These are phyloP conservation scores for Rhizophora apiculata DNA, from an alignment of 345 rosid species.

Conservation along the genomic window DNA sequence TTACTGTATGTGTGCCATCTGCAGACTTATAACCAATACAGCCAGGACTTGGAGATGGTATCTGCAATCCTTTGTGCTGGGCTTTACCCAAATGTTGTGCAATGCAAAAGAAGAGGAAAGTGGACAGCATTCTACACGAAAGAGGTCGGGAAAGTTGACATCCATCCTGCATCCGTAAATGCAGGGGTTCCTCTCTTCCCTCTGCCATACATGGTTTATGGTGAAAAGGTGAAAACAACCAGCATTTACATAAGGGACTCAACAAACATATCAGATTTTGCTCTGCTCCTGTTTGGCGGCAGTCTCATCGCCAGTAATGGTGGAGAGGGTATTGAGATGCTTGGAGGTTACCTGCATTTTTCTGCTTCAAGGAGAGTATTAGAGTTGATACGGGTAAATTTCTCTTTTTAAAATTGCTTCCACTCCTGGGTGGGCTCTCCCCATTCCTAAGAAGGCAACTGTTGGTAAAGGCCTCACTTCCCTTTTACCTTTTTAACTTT, in stretches of 20 bases:
- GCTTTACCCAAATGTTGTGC: conserved; percentile 94
- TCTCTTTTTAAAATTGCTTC: background rate
- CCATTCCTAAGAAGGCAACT: background rate
- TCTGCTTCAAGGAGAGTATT: conserved; percentile 76
- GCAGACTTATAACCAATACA: conserved; percentile 82
- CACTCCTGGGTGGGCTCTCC: background rate
- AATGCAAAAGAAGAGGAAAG: conserved; percentile 95
- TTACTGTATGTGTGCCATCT: conserved; percentile 8
- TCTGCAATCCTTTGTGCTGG: conserved; percentile 89
- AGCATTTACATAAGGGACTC: conserved; percentile 78
- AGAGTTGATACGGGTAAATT: conserved; percentile 67
- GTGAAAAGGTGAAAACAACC: conserved; percentile 89
- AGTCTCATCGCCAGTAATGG: conserved; percentile 64
- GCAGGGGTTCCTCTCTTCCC: conserved; percentile 74
- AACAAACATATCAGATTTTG: conserved; percentile 92
- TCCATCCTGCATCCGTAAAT: conserved; percentile 94
- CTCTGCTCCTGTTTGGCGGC: conserved; percentile 90
- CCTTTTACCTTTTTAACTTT: conserved; percentile 1
- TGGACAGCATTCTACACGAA: conserved; percentile 84
- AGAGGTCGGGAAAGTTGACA: conserved; percentile 91
- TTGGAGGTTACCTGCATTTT: conserved; percentile 95
- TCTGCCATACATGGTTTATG: conserved; percentile 82
- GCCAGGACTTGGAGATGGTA: conserved; percentile 86
- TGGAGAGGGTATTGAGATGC: conserved; percentile 92
- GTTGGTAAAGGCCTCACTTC: background rate